Conservation (phyloP, 331 rosid genomes). For the Stylosanthes scabra region DNA sequence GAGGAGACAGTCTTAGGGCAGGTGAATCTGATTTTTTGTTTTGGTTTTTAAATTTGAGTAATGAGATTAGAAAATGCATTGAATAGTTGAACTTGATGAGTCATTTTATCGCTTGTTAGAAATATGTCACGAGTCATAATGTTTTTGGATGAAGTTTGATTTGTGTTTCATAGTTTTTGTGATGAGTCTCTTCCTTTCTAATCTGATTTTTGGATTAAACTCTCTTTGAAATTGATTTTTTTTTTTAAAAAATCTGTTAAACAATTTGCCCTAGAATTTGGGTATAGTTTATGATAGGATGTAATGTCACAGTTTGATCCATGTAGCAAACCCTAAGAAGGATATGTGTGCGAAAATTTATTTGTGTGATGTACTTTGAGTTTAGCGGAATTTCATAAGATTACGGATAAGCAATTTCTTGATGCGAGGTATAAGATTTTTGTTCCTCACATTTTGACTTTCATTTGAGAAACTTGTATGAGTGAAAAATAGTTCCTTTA, state of each 20-base stretch:
- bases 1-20: slow-evolving; percentile 45
- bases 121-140: neutral
- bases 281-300: too few species aligned
- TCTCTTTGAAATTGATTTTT: neutral
- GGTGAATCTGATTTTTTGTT: neutral
- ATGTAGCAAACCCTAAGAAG: too few species aligned
- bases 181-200: neutral
- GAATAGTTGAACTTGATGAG: neutral
- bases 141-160: neutral
- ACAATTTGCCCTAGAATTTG: neutral
- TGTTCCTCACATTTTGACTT: slow-evolving; percentile 8
- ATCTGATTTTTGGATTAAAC: neutral
- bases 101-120: neutral
- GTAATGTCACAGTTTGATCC: too few species aligned
- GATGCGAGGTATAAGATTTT: neutral
- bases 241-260: neutral
- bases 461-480: slow-evolving; percentile 2
- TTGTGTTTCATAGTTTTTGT: neutral
- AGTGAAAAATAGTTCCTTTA: neutral
- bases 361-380: neutral
- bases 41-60: neutral
- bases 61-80: neutral
- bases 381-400: neutral
- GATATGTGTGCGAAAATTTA: neutral
- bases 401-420: neutral